These are phyloP conservation scores for Musa troglodytarum DNA, from an alignment of 176 grass and related monocot genomes.

Conservation along the genomic window DNA sequence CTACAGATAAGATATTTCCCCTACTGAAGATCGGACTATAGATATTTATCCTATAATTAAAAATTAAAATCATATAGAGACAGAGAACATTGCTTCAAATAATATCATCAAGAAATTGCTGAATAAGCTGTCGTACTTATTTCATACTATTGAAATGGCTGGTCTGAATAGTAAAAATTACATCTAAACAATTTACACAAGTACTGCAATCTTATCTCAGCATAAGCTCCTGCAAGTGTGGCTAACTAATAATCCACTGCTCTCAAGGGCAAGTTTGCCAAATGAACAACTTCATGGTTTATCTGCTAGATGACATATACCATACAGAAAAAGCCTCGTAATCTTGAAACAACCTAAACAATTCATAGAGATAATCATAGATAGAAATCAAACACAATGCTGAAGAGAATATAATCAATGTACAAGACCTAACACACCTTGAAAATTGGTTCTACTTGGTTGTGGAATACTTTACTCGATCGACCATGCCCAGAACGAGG, in stretches of 20 bases:
- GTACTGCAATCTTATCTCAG: background rate
- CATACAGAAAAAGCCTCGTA: background rate
- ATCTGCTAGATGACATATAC: background rate
- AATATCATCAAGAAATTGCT: background rate
- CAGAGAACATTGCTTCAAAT: too few relatives aligned
- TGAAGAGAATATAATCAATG: background rate
- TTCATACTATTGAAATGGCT: background rate
- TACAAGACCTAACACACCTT: conserved; percentile 39
- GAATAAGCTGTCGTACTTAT: background rate
- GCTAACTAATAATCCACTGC: background rate
- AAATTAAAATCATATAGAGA: too few relatives aligned
- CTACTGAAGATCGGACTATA: background rate
- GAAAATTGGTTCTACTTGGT: conserved; percentile 58
- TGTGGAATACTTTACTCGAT: conserved; percentile 70
- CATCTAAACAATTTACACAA: background rate
- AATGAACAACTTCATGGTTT: background rate
- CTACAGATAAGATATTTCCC: background rate
- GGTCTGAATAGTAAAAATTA: background rate
- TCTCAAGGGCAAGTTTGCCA: background rate
- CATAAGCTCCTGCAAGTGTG: too few relatives aligned
- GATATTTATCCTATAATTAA: background rate
- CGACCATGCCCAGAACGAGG: conserved; percentile 84
- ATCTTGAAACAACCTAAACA: background rate
- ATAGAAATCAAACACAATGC: background rate
- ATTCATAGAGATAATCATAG: background rate